Base-by-base conservation (phyloP, 202 grass and related monocot genomes). In the Alloteropsis angusta region DNA sequence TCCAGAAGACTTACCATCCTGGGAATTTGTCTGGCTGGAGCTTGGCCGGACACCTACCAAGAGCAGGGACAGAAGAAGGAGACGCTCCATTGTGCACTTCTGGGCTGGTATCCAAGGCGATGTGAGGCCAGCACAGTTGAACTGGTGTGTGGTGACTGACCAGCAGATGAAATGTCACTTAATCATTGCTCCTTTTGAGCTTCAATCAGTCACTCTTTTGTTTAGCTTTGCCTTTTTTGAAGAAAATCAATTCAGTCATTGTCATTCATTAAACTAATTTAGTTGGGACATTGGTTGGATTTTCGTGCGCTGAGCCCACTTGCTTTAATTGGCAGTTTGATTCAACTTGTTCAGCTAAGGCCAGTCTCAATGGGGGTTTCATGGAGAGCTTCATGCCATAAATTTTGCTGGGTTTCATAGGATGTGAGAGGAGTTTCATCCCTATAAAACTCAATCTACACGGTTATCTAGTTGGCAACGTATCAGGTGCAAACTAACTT, bases 1-100 rank as follows among this genome's bases (percentile, higher is more conserved):
- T 26, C 38, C 34, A 77, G 55, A 78, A 43, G 78, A 35, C 80
- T 94, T 87, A 97, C 95, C 89, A 79, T 97, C 95, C 68, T 92
- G 83, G 22, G 74, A 54, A 74, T 88, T 84, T 2, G 89, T 92
- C 59, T 80, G 65, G 68, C 85, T 72, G 65, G 49, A 83, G 65
- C 85, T 68, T 72, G 72, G 53, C 42, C 17, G 71, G 21, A 92
- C 26, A 59, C 83, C 60, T 45, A 72, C 57, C 43, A 90, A 71
- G 84, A 79, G 68, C 58, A 87, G 16, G 69, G 87, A 83, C 64
- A 92, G 68, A 60, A 90, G 80, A 47, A 92, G 60, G 15, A 85
- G 21, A 46, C 34, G 14, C 60, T 46, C 74, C 54, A 48, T 70
- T 52, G 1, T 18, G 10, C 18, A 36, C 56, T 82, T 38, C 60